Evolutionary conservation across 441 rosid genomes (phyloP).

Genomic region (Arabidopsis hybrid): DNA sequence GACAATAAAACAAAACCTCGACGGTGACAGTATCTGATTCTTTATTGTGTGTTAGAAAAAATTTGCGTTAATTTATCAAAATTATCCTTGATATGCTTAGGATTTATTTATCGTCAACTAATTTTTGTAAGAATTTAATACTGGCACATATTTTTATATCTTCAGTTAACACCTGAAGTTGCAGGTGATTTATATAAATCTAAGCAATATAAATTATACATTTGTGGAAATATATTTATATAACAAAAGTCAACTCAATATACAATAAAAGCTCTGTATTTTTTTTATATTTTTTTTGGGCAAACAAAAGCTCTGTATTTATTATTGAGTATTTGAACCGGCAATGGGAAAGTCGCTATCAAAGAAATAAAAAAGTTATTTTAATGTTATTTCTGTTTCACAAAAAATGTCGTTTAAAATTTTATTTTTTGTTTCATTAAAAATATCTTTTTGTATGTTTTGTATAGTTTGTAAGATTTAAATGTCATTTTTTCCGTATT

Average conservation of each 20-base stretch:
- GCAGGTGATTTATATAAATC: neutral
- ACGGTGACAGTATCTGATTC: constrained; percentile 26
- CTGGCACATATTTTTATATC: neutral
- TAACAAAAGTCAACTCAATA: neutral
- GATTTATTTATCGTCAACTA: neutral
- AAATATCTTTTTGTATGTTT: too few relatives aligned
- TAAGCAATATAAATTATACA: neutral
- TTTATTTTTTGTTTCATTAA: too few relatives aligned
- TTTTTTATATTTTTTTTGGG: too few relatives aligned
- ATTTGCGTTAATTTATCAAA: neutral
- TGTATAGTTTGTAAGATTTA: too few relatives aligned
- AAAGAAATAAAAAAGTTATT: too few relatives aligned
- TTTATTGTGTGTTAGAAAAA: constrained; percentile 14
- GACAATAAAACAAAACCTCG: neutral
- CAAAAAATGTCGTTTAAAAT: too few relatives aligned
- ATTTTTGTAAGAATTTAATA: neutral
- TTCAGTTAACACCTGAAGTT: neutral
- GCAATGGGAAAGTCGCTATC: neutral
- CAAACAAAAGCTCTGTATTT: neutral
- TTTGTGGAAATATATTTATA: neutral
- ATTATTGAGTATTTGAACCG: neutral
- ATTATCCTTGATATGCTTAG: neutral
- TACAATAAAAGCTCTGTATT: too few relatives aligned
- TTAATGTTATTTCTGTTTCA: too few relatives aligned
- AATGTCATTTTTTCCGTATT: too few relatives aligned